Base-by-base conservation (phyloP, 2,329 filamentous ascomycete genomes). In the Colletotrichum somersetense region DNA sequence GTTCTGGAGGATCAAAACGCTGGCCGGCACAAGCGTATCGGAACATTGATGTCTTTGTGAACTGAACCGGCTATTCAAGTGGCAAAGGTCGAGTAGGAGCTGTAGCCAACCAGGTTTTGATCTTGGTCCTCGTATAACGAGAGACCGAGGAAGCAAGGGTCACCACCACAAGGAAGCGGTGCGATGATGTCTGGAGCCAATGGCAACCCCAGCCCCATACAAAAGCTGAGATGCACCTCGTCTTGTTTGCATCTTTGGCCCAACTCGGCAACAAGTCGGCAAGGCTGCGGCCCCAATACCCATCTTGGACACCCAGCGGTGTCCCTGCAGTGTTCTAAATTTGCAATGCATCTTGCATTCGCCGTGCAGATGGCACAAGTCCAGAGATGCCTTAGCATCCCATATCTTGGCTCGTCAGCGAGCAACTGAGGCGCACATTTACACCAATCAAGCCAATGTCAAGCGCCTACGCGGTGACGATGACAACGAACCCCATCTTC, bases 231-330 rank as follows among this genome's bases (percentile, higher is more conserved):
- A 72, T 72, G 69, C 69, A 72, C 66, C 66, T 72, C 69, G 69
- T 72, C 53, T 68, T 72, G 58, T 72, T 61, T 69, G 58, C 69
- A 55, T 68, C 44, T 33, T 26, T 72, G 65, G 69, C 68, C 59
- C 30, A 64, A 38, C 68, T 71, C 62, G 65, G 65, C 65, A 40
- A 48, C 56, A 48, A 58, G 33, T 65, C 66, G 70, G 66, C 66
- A 71, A 56, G 61, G 66, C 70, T 73, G 67, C 66, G 70, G 67
- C 61, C 62, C 67, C 70, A 73, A 71, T 66, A 52, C 42, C 61
- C 42, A 38, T 59, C 38, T 38, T 38, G 18, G n/a, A 40, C 42
- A n/a, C 42, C 30, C 42, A 18, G 52, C 14, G 61, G 46, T 50
- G 66, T 56, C 57, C 52, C 35, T 56, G 26, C 26, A 50, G 23